Evolutionary conservation across 176 grass and related monocot genomes (phyloP).

Genomic region (Secale cereale): DNA sequence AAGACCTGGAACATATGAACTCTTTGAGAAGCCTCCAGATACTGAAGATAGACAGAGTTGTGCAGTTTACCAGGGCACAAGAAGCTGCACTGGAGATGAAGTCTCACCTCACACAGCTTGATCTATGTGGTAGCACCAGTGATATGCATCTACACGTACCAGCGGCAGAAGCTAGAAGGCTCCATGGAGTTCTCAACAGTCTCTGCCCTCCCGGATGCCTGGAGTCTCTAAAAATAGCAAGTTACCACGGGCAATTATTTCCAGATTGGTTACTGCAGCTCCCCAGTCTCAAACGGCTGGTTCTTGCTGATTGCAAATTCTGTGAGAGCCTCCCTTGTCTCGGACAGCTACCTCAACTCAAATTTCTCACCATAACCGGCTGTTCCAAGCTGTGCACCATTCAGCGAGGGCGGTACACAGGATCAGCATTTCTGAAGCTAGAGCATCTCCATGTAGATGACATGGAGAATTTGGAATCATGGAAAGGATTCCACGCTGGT

Average conservation of each 20-base stretch:
- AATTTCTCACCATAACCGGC: slow-evolving; percentile 12
- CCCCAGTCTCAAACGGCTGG: slow-evolving; percentile 3
- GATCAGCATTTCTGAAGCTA: slow-evolving; percentile 37
- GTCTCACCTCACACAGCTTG: slow-evolving; percentile 28
- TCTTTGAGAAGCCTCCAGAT: slow-evolving; percentile 21
- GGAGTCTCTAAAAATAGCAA: slow-evolving; percentile 37
- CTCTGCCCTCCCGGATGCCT: slow-evolving; percentile 25
- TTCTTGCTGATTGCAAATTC: slow-evolving; percentile 14
- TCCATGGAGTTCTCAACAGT: slow-evolving; percentile 18
- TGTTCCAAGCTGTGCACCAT: slow-evolving; percentile 12
- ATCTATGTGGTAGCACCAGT: slow-evolving; percentile 17
- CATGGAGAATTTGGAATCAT: slow-evolving; percentile 29
- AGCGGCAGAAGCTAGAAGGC: not conserved
- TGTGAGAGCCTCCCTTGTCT: slow-evolving; percentile 35
- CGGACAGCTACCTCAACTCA: slow-evolving; percentile 22
- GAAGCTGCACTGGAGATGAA: slow-evolving; percentile 22
- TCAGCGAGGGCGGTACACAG: not conserved
- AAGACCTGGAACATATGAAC: slow-evolving; percentile 29
- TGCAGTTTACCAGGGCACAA: not conserved
- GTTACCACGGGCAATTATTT: slow-evolving; percentile 17
- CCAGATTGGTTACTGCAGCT: slow-evolving; percentile 23
- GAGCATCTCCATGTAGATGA: slow-evolving; percentile 25
- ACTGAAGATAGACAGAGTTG: slow-evolving; percentile 26
- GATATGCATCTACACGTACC: not conserved
- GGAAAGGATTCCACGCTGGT: slow-evolving; percentile 12